Evolutionary conservation across 2,329 filamentous ascomycete species (phyloP).

Genomic region (Fusarium newnesense): DNA sequence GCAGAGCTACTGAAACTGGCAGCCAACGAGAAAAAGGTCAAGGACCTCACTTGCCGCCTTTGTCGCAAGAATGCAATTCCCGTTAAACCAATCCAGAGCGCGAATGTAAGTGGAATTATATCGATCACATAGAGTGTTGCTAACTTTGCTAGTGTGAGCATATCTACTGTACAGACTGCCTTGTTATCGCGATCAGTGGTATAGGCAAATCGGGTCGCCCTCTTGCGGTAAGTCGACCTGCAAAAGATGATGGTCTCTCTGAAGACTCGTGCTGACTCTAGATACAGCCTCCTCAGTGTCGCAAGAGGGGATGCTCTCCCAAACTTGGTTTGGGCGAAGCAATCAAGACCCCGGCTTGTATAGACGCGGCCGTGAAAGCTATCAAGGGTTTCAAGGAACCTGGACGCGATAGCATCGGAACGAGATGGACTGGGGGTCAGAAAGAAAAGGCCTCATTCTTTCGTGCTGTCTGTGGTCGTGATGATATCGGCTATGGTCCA

Average conservation of each 20-base stretch:
- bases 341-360: not conserved
- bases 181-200: not conserved
- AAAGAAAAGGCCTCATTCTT: slow-evolving; percentile 29
- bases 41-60: no score
- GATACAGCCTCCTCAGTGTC: not conserved
- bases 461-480: slow-evolving; percentile 12
- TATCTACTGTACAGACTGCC: slow-evolving; percentile 45
- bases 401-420: slow-evolving; percentile 40
- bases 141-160: slow-evolving; percentile 48
- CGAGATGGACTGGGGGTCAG: not conserved
- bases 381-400: slow-evolving; percentile 13
- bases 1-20: slow-evolving; percentile 11
- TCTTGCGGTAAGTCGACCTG: not conserved
- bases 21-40: slow-evolving; percentile 16
- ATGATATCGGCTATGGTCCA: not conserved
- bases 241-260: not conserved
- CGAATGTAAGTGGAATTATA: no score
- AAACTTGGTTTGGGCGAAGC: not conserved
- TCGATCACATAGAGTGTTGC: not conserved
- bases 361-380: fast-evolving
- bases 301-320: fast-evolving
- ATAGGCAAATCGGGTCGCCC: not conserved
- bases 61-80: no score
- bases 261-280: slow-evolving; percentile 8
- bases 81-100: no score